phyloP scores from a whole-genome alignment of 1,284 basidiomycete species.

The Cyathus olla region DNA sequence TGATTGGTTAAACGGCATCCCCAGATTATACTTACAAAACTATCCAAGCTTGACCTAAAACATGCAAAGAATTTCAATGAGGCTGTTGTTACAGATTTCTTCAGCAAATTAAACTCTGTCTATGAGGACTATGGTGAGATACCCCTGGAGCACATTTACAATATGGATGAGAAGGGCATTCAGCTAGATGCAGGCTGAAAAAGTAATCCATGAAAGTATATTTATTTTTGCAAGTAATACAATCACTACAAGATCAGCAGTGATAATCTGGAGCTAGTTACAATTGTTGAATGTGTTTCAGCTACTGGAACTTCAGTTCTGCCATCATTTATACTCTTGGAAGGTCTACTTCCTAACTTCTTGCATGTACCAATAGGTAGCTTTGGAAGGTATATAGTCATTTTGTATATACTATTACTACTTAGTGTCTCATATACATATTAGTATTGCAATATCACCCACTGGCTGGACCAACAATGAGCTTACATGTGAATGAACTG shows the following conservation, averaged over 20 bases:
- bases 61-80: constrained; percentile 19
- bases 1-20: not conserved
- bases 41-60: constrained; percentile 16
- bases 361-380: not conserved
- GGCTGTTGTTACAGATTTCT: constrained; percentile 8
- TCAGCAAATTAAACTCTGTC: constrained; percentile 8
- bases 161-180: constrained; percentile 34
- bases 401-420: not conserved
- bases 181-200: constrained; percentile 27
- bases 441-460: not conserved
- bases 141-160: constrained; percentile 26
- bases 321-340: constrained; percentile 20
- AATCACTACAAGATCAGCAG: constrained; percentile 12
- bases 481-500: constrained; percentile 12
- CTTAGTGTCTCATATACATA: not conserved
- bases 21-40: not conserved
- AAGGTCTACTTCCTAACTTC: constrained; percentile 17
- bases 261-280: constrained; percentile 31
- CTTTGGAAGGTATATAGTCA: not conserved
- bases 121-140: constrained; percentile 9
- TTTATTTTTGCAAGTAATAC: constrained; percentile 1
- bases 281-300: constrained; percentile 25
- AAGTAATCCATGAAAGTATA: constrained; percentile 7
- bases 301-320: constrained; percentile 20
- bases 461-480: not conserved